A percentile compares a stretch with the other conserved stretches of the same genome.
These are phyloP conservation scores for Sequoia sempervirens DNA, from an alignment of 75 land plant species.

Conservation along the genomic window DNA sequence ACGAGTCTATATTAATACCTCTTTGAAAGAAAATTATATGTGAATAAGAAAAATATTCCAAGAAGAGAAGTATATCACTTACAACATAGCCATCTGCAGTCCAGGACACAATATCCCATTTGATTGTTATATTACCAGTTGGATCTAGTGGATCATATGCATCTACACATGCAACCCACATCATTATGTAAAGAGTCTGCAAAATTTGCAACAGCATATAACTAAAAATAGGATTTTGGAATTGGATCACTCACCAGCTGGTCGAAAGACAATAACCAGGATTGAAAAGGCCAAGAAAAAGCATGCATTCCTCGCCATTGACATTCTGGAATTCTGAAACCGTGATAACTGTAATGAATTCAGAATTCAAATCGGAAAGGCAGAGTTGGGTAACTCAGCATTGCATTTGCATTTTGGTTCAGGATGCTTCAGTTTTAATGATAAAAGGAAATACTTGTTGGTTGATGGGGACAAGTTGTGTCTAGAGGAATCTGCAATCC, in stretches of 20 bases:
- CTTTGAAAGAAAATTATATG: too few relatives aligned
- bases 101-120: conserved; percentile 68
- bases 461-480: not conserved
- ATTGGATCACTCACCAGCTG: not conserved
- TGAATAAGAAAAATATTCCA: too few relatives aligned
- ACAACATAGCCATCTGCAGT: conserved; percentile 77
- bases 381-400: not conserved
- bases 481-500: not conserved
- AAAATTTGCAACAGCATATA: not conserved
- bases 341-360: too few relatives aligned
- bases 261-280: not conserved
- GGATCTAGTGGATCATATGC: conserved; percentile 74
- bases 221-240: not conserved
- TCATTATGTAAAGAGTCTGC: not conserved
- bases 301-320: not conserved
- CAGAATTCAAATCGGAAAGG: not conserved
- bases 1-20: too few relatives aligned
- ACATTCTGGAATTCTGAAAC: not conserved
- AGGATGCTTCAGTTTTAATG: not conserved
- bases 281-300: not conserved
- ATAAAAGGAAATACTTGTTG: not conserved
- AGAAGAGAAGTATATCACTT: conserved; percentile 11
- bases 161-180: conserved; percentile 30
- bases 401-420: not conserved
- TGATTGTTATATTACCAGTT: conserved; percentile 68